These are phyloP conservation scores for Sambucus nigra DNA, from an alignment of 129 eudicot species.

Conservation along the genomic window DNA sequence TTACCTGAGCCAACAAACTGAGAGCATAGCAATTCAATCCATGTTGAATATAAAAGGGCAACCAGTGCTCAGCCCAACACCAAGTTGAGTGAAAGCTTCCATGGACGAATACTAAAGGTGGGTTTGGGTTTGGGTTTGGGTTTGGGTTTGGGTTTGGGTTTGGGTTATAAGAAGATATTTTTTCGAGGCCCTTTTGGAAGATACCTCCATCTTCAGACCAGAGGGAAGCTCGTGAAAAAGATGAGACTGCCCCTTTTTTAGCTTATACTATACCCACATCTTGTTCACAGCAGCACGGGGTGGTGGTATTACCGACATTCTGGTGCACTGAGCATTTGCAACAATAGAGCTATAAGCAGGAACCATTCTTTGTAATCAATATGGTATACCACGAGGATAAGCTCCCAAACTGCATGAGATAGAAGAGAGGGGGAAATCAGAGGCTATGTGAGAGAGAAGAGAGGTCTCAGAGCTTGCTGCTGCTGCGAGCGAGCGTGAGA, in stretches of 20 bases:
- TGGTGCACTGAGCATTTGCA: conserved; percentile 15
- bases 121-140: too few species aligned
- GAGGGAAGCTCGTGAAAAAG: conserved; percentile 78
- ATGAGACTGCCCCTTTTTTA: conserved; percentile 67
- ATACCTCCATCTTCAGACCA: conserved; percentile 78
- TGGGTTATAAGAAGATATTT: conserved; percentile 4
- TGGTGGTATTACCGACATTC: conserved; percentile 21
- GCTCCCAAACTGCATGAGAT: too few species aligned
- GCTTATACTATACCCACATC: conserved; percentile 48
- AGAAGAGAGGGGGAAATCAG: too few species aligned
- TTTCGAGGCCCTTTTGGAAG: conserved; percentile 36
- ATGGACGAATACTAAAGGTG: conserved; percentile 68
- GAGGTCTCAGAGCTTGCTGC: too few species aligned
- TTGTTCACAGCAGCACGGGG: conserved; percentile 32
- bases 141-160: too few species aligned
- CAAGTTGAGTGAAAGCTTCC: conserved; percentile 97
- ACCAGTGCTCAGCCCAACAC: conserved; percentile 94
- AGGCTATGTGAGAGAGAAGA: too few species aligned
- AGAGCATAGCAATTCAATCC: conserved; percentile 91
- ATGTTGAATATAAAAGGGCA: conserved; percentile 55
- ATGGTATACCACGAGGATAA: too few species aligned
- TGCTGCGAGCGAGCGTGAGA: too few species aligned
- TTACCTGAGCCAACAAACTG: conserved; percentile 81
- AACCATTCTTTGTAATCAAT: conserved; percentile 25
- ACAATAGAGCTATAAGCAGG: conserved; percentile 15